Evolutionary conservation across 306 rosid species (phyloP).

Genomic region (Dicorynia guianensis): DNA sequence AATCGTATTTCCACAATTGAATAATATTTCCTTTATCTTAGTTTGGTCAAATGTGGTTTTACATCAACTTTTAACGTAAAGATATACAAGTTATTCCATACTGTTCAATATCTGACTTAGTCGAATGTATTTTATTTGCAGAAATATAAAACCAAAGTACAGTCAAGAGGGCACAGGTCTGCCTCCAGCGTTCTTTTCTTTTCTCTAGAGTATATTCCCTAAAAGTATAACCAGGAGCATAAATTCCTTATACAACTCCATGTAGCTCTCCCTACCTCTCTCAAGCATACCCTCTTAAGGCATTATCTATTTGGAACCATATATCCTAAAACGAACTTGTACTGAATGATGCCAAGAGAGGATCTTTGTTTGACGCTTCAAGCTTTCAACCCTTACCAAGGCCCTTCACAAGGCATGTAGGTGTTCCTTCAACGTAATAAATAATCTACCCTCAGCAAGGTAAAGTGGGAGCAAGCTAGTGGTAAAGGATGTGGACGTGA

Average conservation of each 20-base stretch:
- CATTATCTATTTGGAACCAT: constrained; percentile 5
- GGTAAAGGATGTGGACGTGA: background rate
- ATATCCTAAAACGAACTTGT: constrained; percentile 9
- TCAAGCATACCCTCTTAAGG: constrained; percentile 1
- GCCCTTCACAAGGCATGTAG: background rate
- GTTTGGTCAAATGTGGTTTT: background rate
- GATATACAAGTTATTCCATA: background rate
- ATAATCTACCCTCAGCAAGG: background rate
- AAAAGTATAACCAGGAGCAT: background rate
- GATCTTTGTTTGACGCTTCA: background rate
- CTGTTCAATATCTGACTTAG: background rate
- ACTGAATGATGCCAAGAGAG: constrained; percentile 1
- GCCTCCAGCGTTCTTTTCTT: background rate
- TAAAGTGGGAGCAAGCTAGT: background rate
- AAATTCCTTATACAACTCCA: background rate
- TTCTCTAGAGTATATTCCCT: background rate
- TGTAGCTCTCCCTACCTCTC: background rate
- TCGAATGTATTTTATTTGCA: background rate
- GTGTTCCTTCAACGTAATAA: constrained; percentile 4
- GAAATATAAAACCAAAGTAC: constrained; percentile 11
- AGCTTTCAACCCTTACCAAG: background rate
- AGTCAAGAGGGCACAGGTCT: background rate
- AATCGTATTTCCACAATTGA: background rate
- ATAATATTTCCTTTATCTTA: background rate
- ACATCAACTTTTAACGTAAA: background rate